These are phyloP conservation scores for Ceratopteris richardii DNA, from an alignment of 75 land plant species.

Conservation along the genomic window DNA sequence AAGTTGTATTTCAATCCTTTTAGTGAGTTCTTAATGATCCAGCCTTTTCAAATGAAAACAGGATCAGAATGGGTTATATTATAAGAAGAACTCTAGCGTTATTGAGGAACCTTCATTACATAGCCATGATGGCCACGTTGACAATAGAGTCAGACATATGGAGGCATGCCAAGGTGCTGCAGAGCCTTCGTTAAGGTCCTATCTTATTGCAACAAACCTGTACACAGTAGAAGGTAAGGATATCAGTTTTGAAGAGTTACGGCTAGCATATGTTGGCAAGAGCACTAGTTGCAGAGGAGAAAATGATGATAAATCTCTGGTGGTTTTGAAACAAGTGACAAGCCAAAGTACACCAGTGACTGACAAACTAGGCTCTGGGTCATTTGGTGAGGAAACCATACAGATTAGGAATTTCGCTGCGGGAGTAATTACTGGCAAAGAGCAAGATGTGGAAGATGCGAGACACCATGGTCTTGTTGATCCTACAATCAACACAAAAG, in stretches of 20 bases:
- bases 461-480: constrained; percentile 80
- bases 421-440: constrained; percentile 33
- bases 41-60: background rate
- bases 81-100: background rate
- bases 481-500: constrained; percentile 67
- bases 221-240: constrained; percentile 1
- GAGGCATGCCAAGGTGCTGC: background rate
- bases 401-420: constrained; percentile 49
- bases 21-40: background rate
- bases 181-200: background rate
- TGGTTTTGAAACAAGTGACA: no score
- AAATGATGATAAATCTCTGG: no score
- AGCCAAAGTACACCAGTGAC: no score
- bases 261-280: constrained; percentile 1
- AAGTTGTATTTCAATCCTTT: background rate
- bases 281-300: background rate
- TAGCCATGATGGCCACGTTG: background rate
- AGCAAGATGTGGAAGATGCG: constrained; percentile 47
- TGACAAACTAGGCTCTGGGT: background rate
- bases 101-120: background rate
- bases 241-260: constrained; percentile 1
- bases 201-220: background rate
- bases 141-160: no score
- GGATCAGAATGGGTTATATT: background rate
- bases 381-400: constrained; percentile 44